A percentile compares a stretch with the other conserved stretches of the same genome.
These are phyloP conservation scores for Aphanomyces astaci DNA, from an alignment of 352 stramenopile genomes.

Conservation along the genomic window DNA sequence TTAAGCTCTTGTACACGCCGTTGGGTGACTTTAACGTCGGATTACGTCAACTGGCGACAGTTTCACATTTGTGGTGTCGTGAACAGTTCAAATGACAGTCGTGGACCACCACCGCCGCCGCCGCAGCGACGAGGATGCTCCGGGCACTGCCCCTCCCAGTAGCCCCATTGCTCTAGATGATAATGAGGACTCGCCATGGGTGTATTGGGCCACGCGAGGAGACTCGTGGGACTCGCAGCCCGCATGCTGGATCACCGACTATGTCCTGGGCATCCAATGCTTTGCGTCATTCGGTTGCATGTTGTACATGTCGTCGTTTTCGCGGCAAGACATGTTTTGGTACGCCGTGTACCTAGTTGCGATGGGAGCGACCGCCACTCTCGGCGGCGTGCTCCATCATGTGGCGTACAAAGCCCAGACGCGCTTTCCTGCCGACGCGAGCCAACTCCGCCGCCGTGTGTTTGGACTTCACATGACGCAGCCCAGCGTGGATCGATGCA, in stretches of 20 bases:
- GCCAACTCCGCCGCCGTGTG: slow-evolving; percentile 35
- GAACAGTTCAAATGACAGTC: neutral
- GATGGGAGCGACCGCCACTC: slow-evolving; percentile 63
- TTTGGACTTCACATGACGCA: slow-evolving; percentile 67
- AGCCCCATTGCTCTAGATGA: no score
- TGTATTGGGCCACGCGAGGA: slow-evolving; percentile 24
- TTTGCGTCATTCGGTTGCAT: slow-evolving; percentile 58
- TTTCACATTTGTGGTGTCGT: neutral
- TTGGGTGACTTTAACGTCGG: neutral
- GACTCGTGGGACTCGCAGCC: slow-evolving; percentile 83
- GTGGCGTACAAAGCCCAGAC: slow-evolving; percentile 74
- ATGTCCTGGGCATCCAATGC: slow-evolving; percentile 74
- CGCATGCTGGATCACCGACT: slow-evolving; percentile 85
- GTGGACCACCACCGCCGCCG: neutral
- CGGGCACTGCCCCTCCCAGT: no score
- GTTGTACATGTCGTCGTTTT: slow-evolving; percentile 36
- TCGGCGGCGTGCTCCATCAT: slow-evolving; percentile 75
- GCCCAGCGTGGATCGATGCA: slow-evolving; percentile 60
- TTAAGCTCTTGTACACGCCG: neutral
- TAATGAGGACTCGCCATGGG: neutral
- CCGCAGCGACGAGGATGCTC: no score
- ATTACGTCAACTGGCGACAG: neutral
- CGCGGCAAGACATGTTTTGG: slow-evolving; percentile 31
- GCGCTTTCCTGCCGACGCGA: slow-evolving; percentile 41
- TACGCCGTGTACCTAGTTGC: slow-evolving; percentile 83